A percentile compares a stretch with the other conserved stretches of the same genome.
These are phyloP conservation scores for Fusarium drepaniforme DNA, from an alignment of 2,329 filamentous ascomycete species.

Conservation along the genomic window DNA sequence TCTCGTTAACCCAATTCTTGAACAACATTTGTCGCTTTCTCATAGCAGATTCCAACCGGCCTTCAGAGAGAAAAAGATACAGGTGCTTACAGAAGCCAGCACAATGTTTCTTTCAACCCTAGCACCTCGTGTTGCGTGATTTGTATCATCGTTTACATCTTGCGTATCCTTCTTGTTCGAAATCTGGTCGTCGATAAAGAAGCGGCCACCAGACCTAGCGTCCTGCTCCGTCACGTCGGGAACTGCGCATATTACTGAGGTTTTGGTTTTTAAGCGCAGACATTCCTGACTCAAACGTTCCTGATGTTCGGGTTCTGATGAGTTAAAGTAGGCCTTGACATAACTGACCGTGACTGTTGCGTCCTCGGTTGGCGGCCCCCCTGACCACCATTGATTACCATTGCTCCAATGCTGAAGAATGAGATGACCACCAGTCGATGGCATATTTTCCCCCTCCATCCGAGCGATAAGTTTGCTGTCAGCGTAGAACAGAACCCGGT, in stretches of 20 bases:
- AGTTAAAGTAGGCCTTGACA: constrained; percentile 86
- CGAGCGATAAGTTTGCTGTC: constrained; percentile 69
- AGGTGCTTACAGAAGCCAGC: neutral
- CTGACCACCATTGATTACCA: constrained; percentile 78
- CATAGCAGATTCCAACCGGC: neutral
- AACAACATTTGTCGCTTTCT: neutral
- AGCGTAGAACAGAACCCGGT: constrained; percentile 75
- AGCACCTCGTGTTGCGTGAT: neutral
- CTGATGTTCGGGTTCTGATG: constrained; percentile 56
- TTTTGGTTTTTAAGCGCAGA: constrained; percentile 5
- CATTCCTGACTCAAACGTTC: constrained; percentile 24
- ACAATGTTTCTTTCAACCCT: neutral
- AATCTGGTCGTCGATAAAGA: constrained; percentile 14
- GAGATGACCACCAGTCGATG: constrained; percentile 72
- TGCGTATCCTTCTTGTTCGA: neutral
- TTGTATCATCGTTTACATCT: neutral
- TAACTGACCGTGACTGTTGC: constrained; percentile 75
- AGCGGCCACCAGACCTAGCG: constrained; percentile 38
- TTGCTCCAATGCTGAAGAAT: constrained; percentile 85
- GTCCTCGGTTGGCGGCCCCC: constrained; percentile 74
- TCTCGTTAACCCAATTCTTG: neutral
- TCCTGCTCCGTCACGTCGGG: constrained; percentile 36
- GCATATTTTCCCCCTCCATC: constrained; percentile 69
- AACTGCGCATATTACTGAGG: constrained; percentile 40
- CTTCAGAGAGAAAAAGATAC: neutral